Conservation (phyloP, 192 early-diverging fungal genomes). For the Rhizoclosmatium globosum region DNA sequence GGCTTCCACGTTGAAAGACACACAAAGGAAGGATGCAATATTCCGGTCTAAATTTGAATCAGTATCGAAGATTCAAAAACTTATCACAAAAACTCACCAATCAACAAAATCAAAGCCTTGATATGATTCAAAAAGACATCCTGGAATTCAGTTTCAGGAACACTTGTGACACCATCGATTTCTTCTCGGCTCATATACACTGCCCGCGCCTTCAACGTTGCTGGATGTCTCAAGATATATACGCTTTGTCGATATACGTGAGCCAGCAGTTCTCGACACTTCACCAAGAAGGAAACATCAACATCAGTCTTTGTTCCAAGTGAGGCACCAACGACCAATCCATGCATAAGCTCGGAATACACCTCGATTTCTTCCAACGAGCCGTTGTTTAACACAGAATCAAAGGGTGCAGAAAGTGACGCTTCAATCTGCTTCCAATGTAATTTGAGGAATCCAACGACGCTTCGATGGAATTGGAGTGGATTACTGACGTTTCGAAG, state of each 20-base stretch:
- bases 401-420: constrained; percentile 20
- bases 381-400: constrained; percentile 15
- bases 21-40: constrained; percentile 22
- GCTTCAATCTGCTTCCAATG: constrained; percentile 46
- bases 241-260: constrained; percentile 11
- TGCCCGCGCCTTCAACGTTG: background rate
- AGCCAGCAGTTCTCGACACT: background rate
- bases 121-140: constrained; percentile 14
- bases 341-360: constrained; percentile 23
- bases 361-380: constrained; percentile 26
- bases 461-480: constrained; percentile 25
- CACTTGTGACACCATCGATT: constrained; percentile 24
- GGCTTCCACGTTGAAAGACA: constrained; percentile 20
- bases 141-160: constrained; percentile 10
- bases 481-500: constrained; percentile 15
- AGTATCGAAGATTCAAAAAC: background rate
- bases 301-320: background rate
- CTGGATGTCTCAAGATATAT: constrained; percentile 31
- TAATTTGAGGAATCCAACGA: constrained; percentile 48
- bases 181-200: constrained; percentile 12
- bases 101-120: constrained; percentile 12
- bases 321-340: background rate
- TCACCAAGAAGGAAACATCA: constrained; percentile 6
- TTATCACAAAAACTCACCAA: background rate
- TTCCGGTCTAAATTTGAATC: constrained; percentile 16